Base-by-base conservation (phyloP, 2,329 filamentous ascomycete genomes). In the Aspergillus alliaceus region DNA sequence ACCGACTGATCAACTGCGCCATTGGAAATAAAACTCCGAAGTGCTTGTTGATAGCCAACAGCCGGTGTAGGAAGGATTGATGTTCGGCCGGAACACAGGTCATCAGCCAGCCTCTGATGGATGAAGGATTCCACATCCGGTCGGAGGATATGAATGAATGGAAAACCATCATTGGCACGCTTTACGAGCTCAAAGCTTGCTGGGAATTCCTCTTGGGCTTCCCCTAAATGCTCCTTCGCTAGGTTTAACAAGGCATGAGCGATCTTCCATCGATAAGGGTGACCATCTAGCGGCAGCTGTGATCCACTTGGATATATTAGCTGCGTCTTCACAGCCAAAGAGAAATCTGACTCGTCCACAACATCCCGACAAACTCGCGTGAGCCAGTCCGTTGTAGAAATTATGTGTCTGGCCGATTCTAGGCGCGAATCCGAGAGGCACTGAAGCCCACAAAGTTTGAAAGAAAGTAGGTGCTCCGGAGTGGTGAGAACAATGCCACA, bases 401-500 rank as follows among this genome's bases (percentile, higher is more conserved):
- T 72, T 78, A 89, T 84, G 1, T 61, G 64, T 0, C 61, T 67
- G 0, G 82, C 80, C 29, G 80, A 72, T 0, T 68, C 51, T 0
- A 77, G 53, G 2, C 77, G 70, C 1, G 70, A 69, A 48, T 87
- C 82, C 0, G 80, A 78, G 0, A 88, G 67, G 1, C 79, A 78
- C 60, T 89, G 85, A 0, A 84, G 65, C 0, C 84, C 85, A 58
- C 84, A 86, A 1, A 90, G 74, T 63, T 82, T 84, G 69, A 88
- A 88, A 0, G 87, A 90, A 6, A 90, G 72, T 0, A 86, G 74
- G 57, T 90, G 84, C 53, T 89, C 87, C 0, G 87, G 87, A 1
- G 86, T 77, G 0, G 80, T 78, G 0, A 90, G 69, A 25, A 90
- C 76, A 0, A 90, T 70, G 0, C 86, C 86, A 0, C 73, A 73